These are phyloP conservation scores for Eragrostis tef DNA, from an alignment of 202 grass and related monocot genomes.

Conservation along the genomic window DNA sequence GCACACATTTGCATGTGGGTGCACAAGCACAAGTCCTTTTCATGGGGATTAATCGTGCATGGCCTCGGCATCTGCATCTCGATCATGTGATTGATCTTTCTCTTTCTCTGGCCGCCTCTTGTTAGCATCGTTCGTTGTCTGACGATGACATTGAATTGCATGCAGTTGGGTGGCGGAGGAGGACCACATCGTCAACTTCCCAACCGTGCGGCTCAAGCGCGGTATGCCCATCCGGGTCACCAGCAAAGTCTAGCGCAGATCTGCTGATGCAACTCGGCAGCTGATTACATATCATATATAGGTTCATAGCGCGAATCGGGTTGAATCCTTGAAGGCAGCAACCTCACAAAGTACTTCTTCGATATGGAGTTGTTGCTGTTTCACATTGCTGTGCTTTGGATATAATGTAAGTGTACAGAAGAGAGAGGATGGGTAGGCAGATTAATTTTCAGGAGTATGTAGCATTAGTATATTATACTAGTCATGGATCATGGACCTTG, in stretches of 20 bases:
- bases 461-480: neutral
- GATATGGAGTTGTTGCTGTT: constrained; percentile 14
- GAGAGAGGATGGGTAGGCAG: constrained; percentile 5
- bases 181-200: constrained; percentile 92
- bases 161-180: constrained; percentile 92
- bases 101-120: neutral
- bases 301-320: neutral
- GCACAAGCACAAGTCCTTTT: constrained; percentile 17
- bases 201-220: constrained; percentile 85
- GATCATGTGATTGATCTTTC: constrained; percentile 12
- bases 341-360: neutral
- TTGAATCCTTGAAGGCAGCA: constrained; percentile 19
- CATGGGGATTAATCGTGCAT: constrained; percentile 1
- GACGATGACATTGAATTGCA: constrained; percentile 24
- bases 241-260: constrained; percentile 39
- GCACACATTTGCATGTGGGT: neutral
- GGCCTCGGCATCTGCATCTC: neutral
- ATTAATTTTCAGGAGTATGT: constrained; percentile 15
- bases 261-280: neutral
- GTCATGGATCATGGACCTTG: constrained; percentile 23
- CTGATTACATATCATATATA: neutral
- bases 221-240: constrained; percentile 81
- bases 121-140: constrained; percentile 16
- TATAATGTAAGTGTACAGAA: neutral
- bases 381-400: constrained; percentile 1